Conservation (phyloP, 306 rosid genomes). For the Spatholobus suberectus region DNA sequence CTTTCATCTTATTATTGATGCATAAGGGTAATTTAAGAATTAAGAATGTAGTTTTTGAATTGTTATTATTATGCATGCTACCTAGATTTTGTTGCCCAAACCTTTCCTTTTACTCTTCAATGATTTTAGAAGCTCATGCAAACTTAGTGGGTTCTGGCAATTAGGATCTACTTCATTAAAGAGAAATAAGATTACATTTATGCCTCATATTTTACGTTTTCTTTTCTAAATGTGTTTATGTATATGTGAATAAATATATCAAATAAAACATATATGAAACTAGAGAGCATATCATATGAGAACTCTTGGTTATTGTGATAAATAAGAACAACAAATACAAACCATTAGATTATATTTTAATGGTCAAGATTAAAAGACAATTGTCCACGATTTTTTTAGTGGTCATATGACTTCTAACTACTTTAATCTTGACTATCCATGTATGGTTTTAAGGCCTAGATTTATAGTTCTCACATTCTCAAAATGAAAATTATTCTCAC, state of each 20-base stretch:
- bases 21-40: constrained; percentile 25
- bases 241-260: too few species aligned
- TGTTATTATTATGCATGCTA: background rate
- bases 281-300: too few species aligned
- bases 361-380: too few species aligned
- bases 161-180: background rate
- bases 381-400: background rate
- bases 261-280: too few species aligned
- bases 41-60: background rate
- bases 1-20: background rate
- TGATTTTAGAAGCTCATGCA: background rate
- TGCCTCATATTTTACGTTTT: background rate
- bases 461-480: background rate
- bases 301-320: background rate
- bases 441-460: too few species aligned
- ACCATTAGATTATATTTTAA: too few species aligned
- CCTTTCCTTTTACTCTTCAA: background rate
- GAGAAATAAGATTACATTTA: background rate
- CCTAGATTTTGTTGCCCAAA: background rate
- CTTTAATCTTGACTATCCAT: too few species aligned
- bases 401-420: too few species aligned
- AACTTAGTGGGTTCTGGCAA: background rate
- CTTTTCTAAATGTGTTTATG: too few species aligned
- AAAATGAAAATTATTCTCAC: background rate
- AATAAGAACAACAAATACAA: too few species aligned